Percentiles rank a stretch among this genome's conserved stretches.
Conservation (phyloP, 1,139 yeast genomes). For the Groenewaldozyma auringiensis region DNA sequence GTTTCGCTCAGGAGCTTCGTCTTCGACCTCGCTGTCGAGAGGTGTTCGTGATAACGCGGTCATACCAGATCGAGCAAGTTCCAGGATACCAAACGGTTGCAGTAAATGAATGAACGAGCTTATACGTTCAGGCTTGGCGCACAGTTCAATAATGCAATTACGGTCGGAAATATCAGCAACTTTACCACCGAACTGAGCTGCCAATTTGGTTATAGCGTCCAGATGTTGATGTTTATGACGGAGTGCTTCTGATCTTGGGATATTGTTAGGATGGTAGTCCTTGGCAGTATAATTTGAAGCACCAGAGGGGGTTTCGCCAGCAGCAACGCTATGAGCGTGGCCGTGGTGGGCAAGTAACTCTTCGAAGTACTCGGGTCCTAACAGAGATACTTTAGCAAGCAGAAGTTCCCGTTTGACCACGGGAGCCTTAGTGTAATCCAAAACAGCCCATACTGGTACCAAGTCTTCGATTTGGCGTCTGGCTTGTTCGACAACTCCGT, state of each 20-base stretch:
- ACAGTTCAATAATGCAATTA: slow-evolving; percentile 86
- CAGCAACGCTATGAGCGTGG: slow-evolving; percentile 30
- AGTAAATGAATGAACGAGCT: slow-evolving; percentile 78
- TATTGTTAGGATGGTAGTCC: slow-evolving; percentile 71
- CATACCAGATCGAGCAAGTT: slow-evolving; percentile 96
- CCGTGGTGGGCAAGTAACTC: slow-evolving; percentile 87
- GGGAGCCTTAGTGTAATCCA: slow-evolving; percentile 86
- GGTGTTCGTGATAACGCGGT: slow-evolving; percentile 98
- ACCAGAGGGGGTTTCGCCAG: slow-evolving; percentile 22
- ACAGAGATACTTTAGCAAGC: slow-evolving; percentile 80
- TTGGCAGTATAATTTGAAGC: slow-evolving; percentile 18
- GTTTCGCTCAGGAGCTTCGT: slow-evolving; percentile 45
- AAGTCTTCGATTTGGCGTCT: slow-evolving; percentile 95
- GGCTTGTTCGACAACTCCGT: slow-evolving; percentile 97
- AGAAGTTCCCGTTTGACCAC: slow-evolving; percentile 85
- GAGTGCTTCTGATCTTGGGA: slow-evolving; percentile 85
- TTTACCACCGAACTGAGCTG: slow-evolving; percentile 85
- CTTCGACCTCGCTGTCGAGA: slow-evolving; percentile 42
- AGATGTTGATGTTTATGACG: slow-evolving; percentile 90
- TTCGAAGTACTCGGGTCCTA: slow-evolving; percentile 96
- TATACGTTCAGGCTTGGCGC: slow-evolving; percentile 89
- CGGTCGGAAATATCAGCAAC: slow-evolving; percentile 88
- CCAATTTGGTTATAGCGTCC: slow-evolving; percentile 71
- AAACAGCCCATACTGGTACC: slow-evolving; percentile 96
- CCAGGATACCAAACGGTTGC: slow-evolving; percentile 93